phyloP scores from a whole-genome alignment of 805 yeast species.

The Saccharomyces kudriavzevii region DNA sequence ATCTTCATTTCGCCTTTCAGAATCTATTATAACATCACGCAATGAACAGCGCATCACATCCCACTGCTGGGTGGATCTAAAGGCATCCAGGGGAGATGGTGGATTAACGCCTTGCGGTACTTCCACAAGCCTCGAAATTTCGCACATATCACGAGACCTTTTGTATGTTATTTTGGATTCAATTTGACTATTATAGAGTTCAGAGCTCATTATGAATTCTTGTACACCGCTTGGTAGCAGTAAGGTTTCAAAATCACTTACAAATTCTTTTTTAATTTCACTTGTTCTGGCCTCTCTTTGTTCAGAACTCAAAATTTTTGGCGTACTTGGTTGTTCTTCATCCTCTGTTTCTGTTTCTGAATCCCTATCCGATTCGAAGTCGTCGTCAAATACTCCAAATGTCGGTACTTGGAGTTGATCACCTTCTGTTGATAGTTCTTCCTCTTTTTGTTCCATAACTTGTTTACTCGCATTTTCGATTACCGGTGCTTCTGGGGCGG shows the following conservation, averaged over 20 bases:
- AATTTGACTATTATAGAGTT: conserved; percentile 17
- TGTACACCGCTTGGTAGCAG: conserved; percentile 29
- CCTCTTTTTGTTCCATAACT: neutral
- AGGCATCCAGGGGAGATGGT: conserved; percentile 30
- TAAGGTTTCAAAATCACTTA: conserved; percentile 17
- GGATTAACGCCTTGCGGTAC: conserved; percentile 27
- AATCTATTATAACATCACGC: conserved; percentile 6
- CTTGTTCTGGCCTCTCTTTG: conserved; percentile 9
- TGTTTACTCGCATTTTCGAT: neutral
- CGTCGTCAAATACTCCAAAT: neutral
- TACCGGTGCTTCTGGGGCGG: neutral
- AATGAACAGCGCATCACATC: conserved; percentile 22
- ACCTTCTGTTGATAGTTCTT: conserved; percentile 2
- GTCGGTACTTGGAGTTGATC: neutral
- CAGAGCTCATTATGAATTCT: conserved; percentile 27
- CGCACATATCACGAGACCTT: conserved; percentile 24
- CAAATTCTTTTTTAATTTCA: conserved; percentile 9
- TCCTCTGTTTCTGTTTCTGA: conserved; percentile 9
- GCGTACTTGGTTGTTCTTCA: neutral
- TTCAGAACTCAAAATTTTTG: conserved; percentile 10
- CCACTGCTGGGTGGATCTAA: conserved; percentile 31
- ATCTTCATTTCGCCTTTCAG: conserved; percentile 4
- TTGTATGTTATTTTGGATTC: conserved; percentile 20
- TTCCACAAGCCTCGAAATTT: conserved; percentile 18
- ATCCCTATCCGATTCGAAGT: neutral